Evolutionary conservation across 305 asterid species (phyloP).

Genomic region (Ilex paraguariensis): DNA sequence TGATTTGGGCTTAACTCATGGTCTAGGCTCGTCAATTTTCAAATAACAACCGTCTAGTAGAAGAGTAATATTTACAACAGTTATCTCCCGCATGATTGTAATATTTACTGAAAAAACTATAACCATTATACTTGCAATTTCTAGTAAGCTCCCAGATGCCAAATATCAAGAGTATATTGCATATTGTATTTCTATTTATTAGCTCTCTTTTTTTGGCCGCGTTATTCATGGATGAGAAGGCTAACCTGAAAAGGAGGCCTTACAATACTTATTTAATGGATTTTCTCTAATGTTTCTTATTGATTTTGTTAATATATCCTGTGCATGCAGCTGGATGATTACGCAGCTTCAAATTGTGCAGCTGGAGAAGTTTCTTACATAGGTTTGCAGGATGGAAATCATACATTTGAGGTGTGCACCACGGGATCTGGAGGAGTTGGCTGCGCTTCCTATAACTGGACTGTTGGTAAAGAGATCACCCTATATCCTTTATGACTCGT

Average conservation of each 20-base stretch:
- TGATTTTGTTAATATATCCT: slow-evolving; percentile 9
- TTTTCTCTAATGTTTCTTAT: slow-evolving; percentile 6
- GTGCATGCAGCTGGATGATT: slow-evolving; percentile 68
- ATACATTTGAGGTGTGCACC: slow-evolving; percentile 74
- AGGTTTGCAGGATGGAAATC: slow-evolving; percentile 58
- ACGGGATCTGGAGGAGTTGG: slow-evolving; percentile 41
- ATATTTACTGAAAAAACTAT: no score
- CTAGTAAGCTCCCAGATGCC: no score
- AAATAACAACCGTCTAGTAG: background rate
- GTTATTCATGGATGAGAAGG: no score
- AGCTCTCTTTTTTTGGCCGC: no score
- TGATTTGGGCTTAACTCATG: background rate
- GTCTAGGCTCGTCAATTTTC: background rate
- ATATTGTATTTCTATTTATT: no score
- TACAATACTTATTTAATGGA: background rate
- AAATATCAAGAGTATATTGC: no score
- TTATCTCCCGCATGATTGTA: no score
- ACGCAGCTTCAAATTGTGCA: slow-evolving; percentile 48
- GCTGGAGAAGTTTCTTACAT: slow-evolving; percentile 44
- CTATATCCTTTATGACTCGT: slow-evolving; percentile 8
- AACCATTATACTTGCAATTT: no score
- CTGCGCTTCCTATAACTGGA: slow-evolving; percentile 75
- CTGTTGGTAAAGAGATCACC: slow-evolving; percentile 47
- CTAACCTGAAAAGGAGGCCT: background rate
- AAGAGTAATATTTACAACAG: no score